These are phyloP conservation scores for Pichia pseudocactophila DNA, from an alignment of 805 yeast species.

Conservation along the genomic window DNA sequence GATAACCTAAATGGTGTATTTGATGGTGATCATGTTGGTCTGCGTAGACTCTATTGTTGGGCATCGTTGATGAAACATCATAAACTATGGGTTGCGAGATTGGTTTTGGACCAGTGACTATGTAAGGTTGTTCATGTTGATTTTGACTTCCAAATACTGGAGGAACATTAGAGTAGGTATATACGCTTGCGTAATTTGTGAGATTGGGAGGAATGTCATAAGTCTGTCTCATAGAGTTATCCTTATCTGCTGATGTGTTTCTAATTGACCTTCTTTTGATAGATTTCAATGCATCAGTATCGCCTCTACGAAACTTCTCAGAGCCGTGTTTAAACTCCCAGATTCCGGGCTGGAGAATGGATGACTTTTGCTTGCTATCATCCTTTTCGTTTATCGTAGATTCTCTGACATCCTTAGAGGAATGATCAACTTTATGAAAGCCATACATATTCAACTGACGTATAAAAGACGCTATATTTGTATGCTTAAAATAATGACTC, in stretches of 20 bases:
- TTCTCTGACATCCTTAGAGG: slow-evolving; percentile 22
- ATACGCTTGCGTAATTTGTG: background rate
- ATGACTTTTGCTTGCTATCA: slow-evolving; percentile 5
- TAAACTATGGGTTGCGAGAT: no score
- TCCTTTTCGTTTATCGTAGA: background rate
- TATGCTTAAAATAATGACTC: slow-evolving; percentile 63
- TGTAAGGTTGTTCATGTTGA: slow-evolving; percentile 7
- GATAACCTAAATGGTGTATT: background rate
- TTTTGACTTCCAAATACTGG: slow-evolving; percentile 14
- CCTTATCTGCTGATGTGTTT: slow-evolving; percentile 23
- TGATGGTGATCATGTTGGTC: background rate
- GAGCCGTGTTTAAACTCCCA: slow-evolving; percentile 92
- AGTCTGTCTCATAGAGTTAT: slow-evolving; percentile 21
- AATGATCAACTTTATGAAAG: slow-evolving; percentile 60
- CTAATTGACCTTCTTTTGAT: slow-evolving; percentile 67
- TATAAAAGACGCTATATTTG: slow-evolving; percentile 70
- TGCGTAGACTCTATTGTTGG: no score
- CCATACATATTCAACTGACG: slow-evolving; percentile 80
- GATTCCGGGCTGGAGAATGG: slow-evolving; percentile 5
- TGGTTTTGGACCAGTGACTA: no score
- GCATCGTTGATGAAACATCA: no score
- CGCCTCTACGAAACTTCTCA: slow-evolving; percentile 73
- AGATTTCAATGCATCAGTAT: slow-evolving; percentile 56
- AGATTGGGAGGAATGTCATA: slow-evolving; percentile 7
- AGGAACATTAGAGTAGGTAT: background rate